Evolutionary conservation across 345 rosid genomes (phyloP), one percentile per base, ranked within the genome.

Genomic region (Trapa bicornis): DNA sequence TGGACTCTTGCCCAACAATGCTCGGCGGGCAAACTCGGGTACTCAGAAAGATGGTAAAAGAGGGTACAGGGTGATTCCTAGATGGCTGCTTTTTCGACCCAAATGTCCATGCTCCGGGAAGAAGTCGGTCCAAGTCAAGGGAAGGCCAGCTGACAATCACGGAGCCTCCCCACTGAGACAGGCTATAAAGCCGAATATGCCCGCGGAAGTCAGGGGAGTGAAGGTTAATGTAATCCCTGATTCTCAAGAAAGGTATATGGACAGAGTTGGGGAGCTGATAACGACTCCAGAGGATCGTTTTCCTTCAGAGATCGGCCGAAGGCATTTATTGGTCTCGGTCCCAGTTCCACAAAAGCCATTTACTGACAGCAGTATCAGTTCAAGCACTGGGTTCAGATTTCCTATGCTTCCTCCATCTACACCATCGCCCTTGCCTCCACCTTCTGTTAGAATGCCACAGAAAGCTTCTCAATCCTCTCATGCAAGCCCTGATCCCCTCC

Each of bases 51-150:
- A 75, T 48, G 67, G 45, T 76, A 67, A 74, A 79, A 70, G 71
- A 75, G 63, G 58, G 62, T 78, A 54, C 61, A 37, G 61, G 22
- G 33, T 61, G 7, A 35, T 75, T n/a, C 75, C 79, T 0, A 36
- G 73, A 7, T 86, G 72, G 71, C 83, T 86, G 91, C 75, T 82
- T 73, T 85, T 86, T 10, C 69, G 86, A 29, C 76, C 81, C 71
- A 81, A 77, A 67, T 94, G 97, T 67, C 89, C 96, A 0, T 91
- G 97, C 56, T 38, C 61, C 2, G 82, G 90, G 41, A 77, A 80
- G 67, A 87, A 87, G 69, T 93, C 98, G 2, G 92, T 93, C 66
- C 88, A 80, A 41, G 87, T 88, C 15, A 83, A 93, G 80, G 92
- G 75, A 42, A 81, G 75, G 4, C 35, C 65, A 35, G 68, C 75